Percentiles rank a stretch among this genome's conserved stretches.
Evolutionary conservation across 2,329 filamentous ascomycete genomes (phyloP).

Genomic region (Fusarium tricinctum): DNA sequence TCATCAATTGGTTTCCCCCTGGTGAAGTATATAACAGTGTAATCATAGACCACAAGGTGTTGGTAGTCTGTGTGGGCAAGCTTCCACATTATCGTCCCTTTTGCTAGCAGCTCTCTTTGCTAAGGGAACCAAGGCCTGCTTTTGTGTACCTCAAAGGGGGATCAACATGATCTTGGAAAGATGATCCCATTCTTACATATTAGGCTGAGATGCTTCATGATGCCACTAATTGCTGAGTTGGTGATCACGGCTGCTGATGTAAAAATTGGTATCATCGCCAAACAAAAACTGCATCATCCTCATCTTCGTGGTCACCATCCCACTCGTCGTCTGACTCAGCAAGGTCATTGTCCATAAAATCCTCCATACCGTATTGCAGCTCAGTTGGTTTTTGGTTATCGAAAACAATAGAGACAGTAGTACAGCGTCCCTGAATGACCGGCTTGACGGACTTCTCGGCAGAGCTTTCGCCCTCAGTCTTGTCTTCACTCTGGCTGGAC

Average conservation of each 20-base stretch:
- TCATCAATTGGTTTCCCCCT: not conserved
- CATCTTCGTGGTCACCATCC: conserved; percentile 69
- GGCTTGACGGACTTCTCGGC: conserved; percentile 59
- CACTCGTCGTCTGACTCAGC: conserved; percentile 70
- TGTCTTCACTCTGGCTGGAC: conserved; percentile 21
- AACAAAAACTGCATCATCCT: conserved; percentile 55
- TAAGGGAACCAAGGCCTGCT: not conserved
- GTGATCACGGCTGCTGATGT: not conserved
- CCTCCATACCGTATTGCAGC: conserved; percentile 76
- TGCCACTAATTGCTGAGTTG: not conserved
- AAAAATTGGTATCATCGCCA: conserved; percentile 40
- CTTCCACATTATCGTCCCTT: not conserved
- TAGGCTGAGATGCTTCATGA: not conserved
- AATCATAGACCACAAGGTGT: not conserved
- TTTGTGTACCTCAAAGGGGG: not conserved
- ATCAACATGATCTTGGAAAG: not conserved
- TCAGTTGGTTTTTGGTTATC: conserved; percentile 83
- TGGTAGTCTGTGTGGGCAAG: not conserved
- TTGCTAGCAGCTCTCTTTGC: not conserved
- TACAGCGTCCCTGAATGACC: conserved; percentile 78
- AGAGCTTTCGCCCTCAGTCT: conserved; percentile 13
- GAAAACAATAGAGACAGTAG: conserved; percentile 77
- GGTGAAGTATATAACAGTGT: conserved; percentile 7
- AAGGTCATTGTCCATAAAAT: conserved; percentile 74
- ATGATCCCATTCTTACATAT: no score